Base-by-base conservation (phyloP, 495 filamentous ascomycete species). In the Talaromyces trachyspermus region DNA sequence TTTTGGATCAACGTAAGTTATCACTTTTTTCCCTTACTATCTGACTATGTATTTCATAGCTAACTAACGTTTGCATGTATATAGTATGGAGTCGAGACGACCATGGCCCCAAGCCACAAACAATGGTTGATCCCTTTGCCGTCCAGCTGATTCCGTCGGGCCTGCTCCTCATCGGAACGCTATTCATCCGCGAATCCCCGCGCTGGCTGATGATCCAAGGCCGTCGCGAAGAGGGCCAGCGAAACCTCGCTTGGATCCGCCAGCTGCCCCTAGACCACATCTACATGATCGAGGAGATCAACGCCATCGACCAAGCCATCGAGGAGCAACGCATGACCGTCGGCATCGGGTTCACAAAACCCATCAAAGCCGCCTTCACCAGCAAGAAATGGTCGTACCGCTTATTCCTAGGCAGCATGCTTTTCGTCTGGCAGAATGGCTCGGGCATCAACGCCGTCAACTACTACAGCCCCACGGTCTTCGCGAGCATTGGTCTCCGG, bases 391-490 rank as follows among this genome's bases (percentile, higher is more conserved):
- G 82, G 11, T 66, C 71, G 52, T 86, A 74, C 68, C 77, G 81
- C 23, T 77, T 85, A 58, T 78, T 84, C 66, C 66, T 85, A 24
- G 80, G 83, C 26, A 75, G 75, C 54, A 74, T 77, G 65, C 76
- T 84, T 23, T 84, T 85, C 70, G 63, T 84, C 41, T 83, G 74
- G 68, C 81, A 85, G 56, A 85, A 85, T 45, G 69, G 75, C 3
- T 75, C 70, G 3, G 80, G 82, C 14, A 85, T 84, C 62, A 83
- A 84, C 43, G 77, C 79, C 19, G 80, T 83, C 60, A 83, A 84
- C 68, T 83, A 81, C 62, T 83, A 81, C 62, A 68, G 61, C 4
- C 78, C 77, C 7, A 78, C 74, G 0, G 75, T 83, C 25, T 83
- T 84, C 65, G 65, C 62, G 49, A 69, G 65, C 48, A 78, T 84